Evolutionary conservation across 2,329 filamentous ascomycete genomes (phyloP).

Genomic region (Cercospora nicotianae): DNA sequence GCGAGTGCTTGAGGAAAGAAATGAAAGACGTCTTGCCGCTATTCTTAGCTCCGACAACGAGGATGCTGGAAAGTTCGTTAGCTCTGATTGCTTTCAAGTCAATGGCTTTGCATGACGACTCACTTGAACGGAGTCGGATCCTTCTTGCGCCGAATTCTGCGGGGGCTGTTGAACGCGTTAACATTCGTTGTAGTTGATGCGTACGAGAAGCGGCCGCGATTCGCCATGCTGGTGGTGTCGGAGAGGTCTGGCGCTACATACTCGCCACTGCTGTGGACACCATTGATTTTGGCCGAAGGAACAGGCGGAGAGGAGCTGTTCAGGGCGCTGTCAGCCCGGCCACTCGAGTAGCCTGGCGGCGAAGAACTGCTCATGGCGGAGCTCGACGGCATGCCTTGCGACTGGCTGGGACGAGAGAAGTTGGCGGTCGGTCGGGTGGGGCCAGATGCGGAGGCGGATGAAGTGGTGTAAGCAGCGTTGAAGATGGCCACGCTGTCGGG

Average conservation of each 20-base stretch:
- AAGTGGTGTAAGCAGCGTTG: conserved; percentile 44
- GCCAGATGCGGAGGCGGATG: conserved; percentile 35
- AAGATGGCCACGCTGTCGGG: conserved; percentile 63
- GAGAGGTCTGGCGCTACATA: conserved; percentile 67
- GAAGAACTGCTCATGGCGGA: conserved; percentile 27
- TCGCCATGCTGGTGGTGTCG: conserved; percentile 84
- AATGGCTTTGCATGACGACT: conserved; percentile 45
- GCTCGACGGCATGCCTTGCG: conserved; percentile 21
- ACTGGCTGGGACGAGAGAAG: conserved; percentile 36
- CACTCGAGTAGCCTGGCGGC: conserved; percentile 33
- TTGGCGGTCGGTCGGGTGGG: conserved; percentile 39
- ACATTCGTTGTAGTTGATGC: conserved; percentile 88
- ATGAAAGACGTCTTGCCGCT: conserved; percentile 96
- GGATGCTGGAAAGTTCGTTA: conserved; percentile 60
- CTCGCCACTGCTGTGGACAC: conserved; percentile 44
- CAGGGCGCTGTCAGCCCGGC: conserved; percentile 28
- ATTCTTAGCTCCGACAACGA: conserved; percentile 83
- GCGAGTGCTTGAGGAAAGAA: conserved; percentile 85
- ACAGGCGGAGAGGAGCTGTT: conserved; percentile 29
- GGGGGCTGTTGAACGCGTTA: conserved; percentile 80
- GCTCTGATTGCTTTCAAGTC: not conserved
- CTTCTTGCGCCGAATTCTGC: conserved; percentile 88
- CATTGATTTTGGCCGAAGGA: conserved; percentile 11
- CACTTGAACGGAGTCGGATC: conserved; percentile 99
- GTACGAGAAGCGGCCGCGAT: conserved; percentile 94